A percentile compares a stretch with the other conserved stretches of the same genome.
These are phyloP conservation scores for Leucocoprinus sp. DNA, from an alignment of 768 basidiomycete species.

Conservation along the genomic window DNA sequence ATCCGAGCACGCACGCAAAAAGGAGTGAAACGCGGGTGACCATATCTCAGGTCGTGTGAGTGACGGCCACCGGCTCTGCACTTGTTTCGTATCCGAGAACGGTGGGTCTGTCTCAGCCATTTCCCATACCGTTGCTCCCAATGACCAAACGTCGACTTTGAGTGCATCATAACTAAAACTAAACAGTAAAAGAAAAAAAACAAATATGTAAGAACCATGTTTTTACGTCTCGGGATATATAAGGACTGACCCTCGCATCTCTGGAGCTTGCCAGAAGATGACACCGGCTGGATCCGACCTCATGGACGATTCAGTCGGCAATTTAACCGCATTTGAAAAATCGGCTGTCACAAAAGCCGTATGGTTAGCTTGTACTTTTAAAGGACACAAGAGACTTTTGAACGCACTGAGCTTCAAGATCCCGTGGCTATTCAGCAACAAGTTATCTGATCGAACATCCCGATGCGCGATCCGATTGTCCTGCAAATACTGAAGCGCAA, in stretches of 20 bases:
- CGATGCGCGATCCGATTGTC: constrained; percentile 67
- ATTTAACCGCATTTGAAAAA: constrained; percentile 68
- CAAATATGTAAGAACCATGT: too few relatives aligned
- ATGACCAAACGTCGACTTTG: constrained; percentile 73
- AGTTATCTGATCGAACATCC: constrained; percentile 78
- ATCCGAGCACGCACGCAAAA: constrained; percentile 59
- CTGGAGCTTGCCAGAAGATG: constrained; percentile 81
- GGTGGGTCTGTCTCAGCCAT: constrained; percentile 70
- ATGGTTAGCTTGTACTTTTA: too few relatives aligned
- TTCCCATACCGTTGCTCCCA: constrained; percentile 82
- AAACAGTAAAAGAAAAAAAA: not conserved
- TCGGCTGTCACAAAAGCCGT: too few relatives aligned
- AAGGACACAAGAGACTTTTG: not conserved
- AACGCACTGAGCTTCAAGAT: constrained; percentile 66
- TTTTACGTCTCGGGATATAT: too few relatives aligned
- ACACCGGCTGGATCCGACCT: constrained; percentile 60
- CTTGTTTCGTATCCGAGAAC: constrained; percentile 49
- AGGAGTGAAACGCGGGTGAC: constrained; percentile 66
- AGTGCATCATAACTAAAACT: constrained; percentile 67
- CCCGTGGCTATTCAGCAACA: constrained; percentile 62
- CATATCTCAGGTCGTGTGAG: constrained; percentile 50
- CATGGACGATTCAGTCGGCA: constrained; percentile 41
- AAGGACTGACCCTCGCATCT: constrained; percentile 55
- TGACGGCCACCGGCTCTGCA: constrained; percentile 60
- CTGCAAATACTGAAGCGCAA: constrained; percentile 60